phyloP scores from a whole-genome alignment of 805 yeast species.

The Wickerhamomyces pijperi region DNA sequence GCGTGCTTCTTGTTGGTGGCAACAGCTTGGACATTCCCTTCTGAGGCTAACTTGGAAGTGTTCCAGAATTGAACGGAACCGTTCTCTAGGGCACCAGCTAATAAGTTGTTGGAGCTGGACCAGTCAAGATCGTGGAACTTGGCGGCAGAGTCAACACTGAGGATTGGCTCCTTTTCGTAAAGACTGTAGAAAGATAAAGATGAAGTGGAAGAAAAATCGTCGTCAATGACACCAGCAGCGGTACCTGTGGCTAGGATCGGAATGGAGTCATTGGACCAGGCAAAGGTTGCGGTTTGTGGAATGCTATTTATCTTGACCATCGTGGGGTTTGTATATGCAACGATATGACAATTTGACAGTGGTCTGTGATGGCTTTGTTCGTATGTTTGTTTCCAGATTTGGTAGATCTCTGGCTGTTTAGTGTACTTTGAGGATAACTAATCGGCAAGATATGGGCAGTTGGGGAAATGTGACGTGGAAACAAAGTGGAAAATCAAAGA shows the following conservation, averaged over 20 bases:
- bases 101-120: slow-evolving; percentile 53
- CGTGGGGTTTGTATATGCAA: background rate
- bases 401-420: background rate
- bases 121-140: slow-evolving; percentile 78
- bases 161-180: slow-evolving; percentile 26
- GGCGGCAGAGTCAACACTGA: slow-evolving; percentile 36
- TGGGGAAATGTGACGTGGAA: background rate
- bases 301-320: slow-evolving; percentile 81
- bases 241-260: slow-evolving; percentile 87
- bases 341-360: background rate
- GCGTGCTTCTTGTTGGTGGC: slow-evolving; percentile 49
- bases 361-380: background rate
- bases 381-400: background rate
- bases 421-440: background rate
- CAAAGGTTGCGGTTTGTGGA: slow-evolving; percentile 82
- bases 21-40: slow-evolving; percentile 35
- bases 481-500: background rate
- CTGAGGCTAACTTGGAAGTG: slow-evolving; percentile 34
- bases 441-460: background rate
- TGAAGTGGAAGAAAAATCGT: slow-evolving; percentile 70
- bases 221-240: slow-evolving; percentile 92
- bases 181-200: slow-evolving; percentile 74
- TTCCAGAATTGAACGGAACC: slow-evolving; percentile 77
- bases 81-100: slow-evolving; percentile 86
- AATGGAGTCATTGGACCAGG: slow-evolving; percentile 74